Evolutionary conservation across 2,329 filamentous ascomycete genomes (phyloP), one percentile per base, ranked within the genome.

Genomic region (Claviceps quebecensis): DNA sequence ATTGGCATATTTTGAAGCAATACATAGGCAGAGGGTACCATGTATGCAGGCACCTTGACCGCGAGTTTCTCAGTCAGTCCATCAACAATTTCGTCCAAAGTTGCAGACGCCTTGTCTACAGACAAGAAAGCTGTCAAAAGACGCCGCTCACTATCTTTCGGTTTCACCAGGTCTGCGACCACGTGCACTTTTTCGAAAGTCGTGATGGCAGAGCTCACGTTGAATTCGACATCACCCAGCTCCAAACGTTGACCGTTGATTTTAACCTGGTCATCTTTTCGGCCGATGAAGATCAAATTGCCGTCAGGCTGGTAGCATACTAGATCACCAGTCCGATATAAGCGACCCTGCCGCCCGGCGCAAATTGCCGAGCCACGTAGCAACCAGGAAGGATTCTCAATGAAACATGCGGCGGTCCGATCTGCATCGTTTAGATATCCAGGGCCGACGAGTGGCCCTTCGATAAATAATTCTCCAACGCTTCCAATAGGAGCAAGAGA

Each of bases 231-330:
- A 19, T 50, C 54, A 37, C 38, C 52, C 13, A 54, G 48, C 48
- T 56, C 55, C 13, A 56, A 45, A 1, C 55, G 54, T 40, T 56
- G 55, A 44, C 80, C 79, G n/a, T 69, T 67, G 13, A 80, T 61
- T 56, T 81, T 81, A 39, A 80, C 68, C 57, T 80, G 76, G 0
- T 65, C 67, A 55, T 80, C 77, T 55, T 77, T 65, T 39, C 74
- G 74, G 2, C 47, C 37, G 40, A 75, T 56, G 48, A 67, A 72
- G 0, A 61, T 53, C 5, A 75, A 59, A n/a, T 54, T 57, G 4
- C 69, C 69, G 48, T 72, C 60, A 0, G 50, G 23, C 36, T 62
- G 54, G 23, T 65, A 64, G 13, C 55, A 52, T 11, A 57, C 54
- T 1, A 61, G 43, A 44, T 63, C 61, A 0, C 60, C 60, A 1